Evolutionary conservation across 306 rosid genomes (phyloP).

Genomic region (Trifolium pratense): DNA sequence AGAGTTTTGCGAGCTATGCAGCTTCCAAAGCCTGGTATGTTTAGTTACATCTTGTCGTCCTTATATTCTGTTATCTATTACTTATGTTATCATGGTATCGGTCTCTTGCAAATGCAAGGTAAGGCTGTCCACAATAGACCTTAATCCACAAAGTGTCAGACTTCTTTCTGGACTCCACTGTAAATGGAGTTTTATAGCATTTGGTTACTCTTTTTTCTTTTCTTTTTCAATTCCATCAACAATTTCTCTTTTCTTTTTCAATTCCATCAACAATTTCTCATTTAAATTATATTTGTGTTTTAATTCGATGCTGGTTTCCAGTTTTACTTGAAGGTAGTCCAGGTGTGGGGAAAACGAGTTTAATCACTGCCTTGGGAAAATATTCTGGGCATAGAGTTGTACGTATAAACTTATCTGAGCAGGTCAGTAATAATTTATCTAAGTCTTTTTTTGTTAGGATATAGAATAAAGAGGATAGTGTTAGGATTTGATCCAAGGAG

Average conservation of each 20-base stretch:
- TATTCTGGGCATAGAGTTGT: slow-evolving; percentile 84
- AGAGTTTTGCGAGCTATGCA: slow-evolving; percentile 96
- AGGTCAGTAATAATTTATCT: slow-evolving; percentile 53
- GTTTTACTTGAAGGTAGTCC: slow-evolving; percentile 98
- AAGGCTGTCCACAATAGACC: neutral
- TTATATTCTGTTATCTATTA: slow-evolving; percentile 9
- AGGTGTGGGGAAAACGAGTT: slow-evolving; percentile 98
- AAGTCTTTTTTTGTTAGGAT: slow-evolving; percentile 12
- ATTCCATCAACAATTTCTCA: slow-evolving; percentile 9
- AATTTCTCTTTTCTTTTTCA: neutral
- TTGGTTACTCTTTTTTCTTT: neutral
- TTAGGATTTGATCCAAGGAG: neutral
- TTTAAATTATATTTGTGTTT: slow-evolving; percentile 14
- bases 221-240: neutral
- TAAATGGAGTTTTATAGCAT: neutral
- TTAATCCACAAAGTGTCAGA: neutral
- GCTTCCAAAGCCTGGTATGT: slow-evolving; percentile 86
- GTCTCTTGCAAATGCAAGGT: neutral
- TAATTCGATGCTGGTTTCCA: slow-evolving; percentile 46
- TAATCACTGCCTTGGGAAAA: slow-evolving; percentile 81
- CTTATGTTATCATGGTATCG: neutral
- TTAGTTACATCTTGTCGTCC: neutral
- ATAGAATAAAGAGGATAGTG: neutral
- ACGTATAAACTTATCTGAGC: slow-evolving; percentile 91
- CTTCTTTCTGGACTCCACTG: neutral